Percentiles rank a stretch among this genome's conserved stretches.
These are phyloP conservation scores for Paracoccidioides lutzii DNA, from an alignment of 2,329 filamentous ascomycete genomes.

Conservation along the genomic window DNA sequence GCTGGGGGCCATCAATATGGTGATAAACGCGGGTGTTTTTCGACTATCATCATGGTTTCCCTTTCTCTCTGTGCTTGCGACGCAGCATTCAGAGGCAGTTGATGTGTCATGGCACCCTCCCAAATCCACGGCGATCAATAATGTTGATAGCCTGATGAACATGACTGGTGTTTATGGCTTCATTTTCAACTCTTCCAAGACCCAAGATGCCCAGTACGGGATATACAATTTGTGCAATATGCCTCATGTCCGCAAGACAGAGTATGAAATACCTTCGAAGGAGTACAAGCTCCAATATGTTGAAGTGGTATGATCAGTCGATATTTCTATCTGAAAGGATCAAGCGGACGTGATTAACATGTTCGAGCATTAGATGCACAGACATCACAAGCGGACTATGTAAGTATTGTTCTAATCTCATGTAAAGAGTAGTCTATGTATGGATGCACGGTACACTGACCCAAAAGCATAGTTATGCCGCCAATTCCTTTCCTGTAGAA, in stretches of 20 bases:
- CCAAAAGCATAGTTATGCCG: conserved; percentile 41
- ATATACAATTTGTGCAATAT: conserved; percentile 78
- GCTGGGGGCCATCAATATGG: neutral
- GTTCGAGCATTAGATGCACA: conserved; percentile 46
- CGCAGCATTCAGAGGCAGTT: conserved; percentile 10
- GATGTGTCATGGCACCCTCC: conserved; percentile 49
- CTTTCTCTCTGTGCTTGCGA: conserved; percentile 7
- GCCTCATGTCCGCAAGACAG: conserved; percentile 59
- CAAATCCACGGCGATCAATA: conserved; percentile 44
- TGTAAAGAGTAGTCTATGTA: too few species aligned
- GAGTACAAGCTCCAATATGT: conserved; percentile 61
- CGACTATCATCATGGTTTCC: conserved; percentile 8
- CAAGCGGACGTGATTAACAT: conserved; percentile 4
- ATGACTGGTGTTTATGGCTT: conserved; percentile 57
- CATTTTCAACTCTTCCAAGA: conserved; percentile 54
- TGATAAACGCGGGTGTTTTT: neutral
- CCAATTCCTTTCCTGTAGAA: conserved; percentile 64
- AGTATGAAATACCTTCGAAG: conserved; percentile 45
- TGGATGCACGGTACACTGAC: neutral
- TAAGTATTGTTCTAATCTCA: neutral
- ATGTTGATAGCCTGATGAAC: conserved; percentile 45
- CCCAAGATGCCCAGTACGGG: conserved; percentile 45
- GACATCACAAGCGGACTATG: conserved; percentile 74
- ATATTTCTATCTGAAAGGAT: conserved; percentile 1
- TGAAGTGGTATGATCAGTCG: conserved; percentile 47